Evolutionary conservation across 1,284 basidiomycete species (phyloP), one percentile per base, ranked within the genome.

Genomic region (Entoloma clypeatum): DNA sequence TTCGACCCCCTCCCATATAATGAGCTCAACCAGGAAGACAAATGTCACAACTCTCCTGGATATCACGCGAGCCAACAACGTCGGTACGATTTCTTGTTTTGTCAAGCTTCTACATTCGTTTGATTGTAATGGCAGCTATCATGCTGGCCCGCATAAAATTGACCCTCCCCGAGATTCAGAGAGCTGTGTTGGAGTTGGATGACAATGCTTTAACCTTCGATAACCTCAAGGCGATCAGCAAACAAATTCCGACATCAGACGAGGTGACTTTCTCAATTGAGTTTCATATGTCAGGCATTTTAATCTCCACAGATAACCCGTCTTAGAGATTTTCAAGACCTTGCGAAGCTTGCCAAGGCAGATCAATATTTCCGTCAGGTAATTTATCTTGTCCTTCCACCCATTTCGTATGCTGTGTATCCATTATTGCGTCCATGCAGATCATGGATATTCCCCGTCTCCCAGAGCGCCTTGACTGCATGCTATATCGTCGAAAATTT

Each of bases 281-380:
- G 33, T 10, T 36, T 36, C 11, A 16, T 21, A 9, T 14, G 13
- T 9, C 10, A 24, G 33, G 10, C 16, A 14, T 30, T 36, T 24
- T 11, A 16, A 4, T 16, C n/a, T 16, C 8, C 31, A 17, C 21
- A 88, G 82, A 66, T 81, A 30, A 68, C 71, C 13, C 69, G 81
- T 13, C 72, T 92, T 29, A 77, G 74, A 45, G 75, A 77, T 31
- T 89, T 84, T 53, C 74, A 70, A 1, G 82, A 90, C 45, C 67
- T 82, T 13, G 69, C 68, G 43, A 83, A 84, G 60, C 70, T 92
- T 4, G 78, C 86, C 3, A 89, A 87, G 54, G 81, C 89, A 13
- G 92, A 96, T 57, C 85, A 85, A 56, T 94, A 87, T 63, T 87
- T 93, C 57, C 68, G 70, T 43, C 77, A 88, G 71, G 87, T 86